phyloP scores from a whole-genome alignment of 2,329 filamentous ascomycete genomes.

The Monilinia fructicola region DNA sequence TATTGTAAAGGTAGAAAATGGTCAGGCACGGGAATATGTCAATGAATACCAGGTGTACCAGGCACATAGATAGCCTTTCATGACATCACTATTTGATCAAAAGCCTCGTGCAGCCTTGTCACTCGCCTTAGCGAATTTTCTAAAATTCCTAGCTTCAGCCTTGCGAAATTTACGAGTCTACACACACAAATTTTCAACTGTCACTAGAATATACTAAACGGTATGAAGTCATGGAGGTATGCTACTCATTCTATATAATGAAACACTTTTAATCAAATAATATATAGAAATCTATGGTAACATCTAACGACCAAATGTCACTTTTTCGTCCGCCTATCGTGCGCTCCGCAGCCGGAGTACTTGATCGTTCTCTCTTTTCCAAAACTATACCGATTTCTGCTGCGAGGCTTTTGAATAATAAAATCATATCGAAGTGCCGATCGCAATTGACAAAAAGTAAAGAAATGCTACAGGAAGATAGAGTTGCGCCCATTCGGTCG shows the following conservation, averaged over 20 bases:
- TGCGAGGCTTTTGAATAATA: conserved; percentile 72
- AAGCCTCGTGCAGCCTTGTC: conserved; percentile 10
- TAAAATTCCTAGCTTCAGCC: conserved; percentile 15
- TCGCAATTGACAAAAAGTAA: conserved; percentile 62
- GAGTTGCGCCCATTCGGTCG: conserved; percentile 60
- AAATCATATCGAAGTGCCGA: conserved; percentile 71
- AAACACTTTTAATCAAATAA: conserved; percentile 12
- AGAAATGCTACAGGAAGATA: conserved; percentile 65
- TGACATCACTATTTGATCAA: conserved; percentile 16
- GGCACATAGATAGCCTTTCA: conserved; percentile 25
- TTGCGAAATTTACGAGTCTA: conserved; percentile 20
- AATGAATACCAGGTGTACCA: neutral
- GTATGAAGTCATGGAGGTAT: conserved; percentile 37
- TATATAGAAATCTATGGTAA: conserved; percentile 29
- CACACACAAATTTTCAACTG: conserved; percentile 13
- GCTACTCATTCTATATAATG: neutral
- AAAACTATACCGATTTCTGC: conserved; percentile 75
- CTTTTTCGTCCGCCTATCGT: conserved; percentile 77
- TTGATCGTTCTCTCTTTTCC: conserved; percentile 82
- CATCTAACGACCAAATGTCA: conserved; percentile 48
- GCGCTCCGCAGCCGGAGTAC: conserved; percentile 62
- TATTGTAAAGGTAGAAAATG: neutral
- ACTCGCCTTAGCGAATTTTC: conserved; percentile 9
- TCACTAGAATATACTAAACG: conserved; percentile 21
- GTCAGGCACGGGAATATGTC: neutral